Base-by-base conservation (phyloP, 2,329 filamentous ascomycete genomes). In the Fusarium longipes region DNA sequence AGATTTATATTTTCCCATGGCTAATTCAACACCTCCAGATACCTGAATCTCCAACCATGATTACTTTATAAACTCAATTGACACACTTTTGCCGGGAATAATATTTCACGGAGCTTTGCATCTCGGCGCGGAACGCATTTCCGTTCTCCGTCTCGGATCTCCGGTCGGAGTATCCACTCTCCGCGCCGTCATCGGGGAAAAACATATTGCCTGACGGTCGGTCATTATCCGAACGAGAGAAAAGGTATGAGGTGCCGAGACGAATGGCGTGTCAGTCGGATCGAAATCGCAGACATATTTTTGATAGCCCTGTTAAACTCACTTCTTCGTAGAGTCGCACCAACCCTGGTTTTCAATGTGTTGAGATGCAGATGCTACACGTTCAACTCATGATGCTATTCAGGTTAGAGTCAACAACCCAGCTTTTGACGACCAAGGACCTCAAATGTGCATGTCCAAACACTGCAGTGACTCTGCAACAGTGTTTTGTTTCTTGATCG, bases 121-220 rank as follows among this genome's bases (percentile, higher is more conserved):
- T 70, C 70, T 73, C 70, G 70, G 70, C 66, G 70, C 69, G 59
- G 66, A 47, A 56, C 68, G 68, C 69, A 73, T 72, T 57, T 73
- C 70, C 70, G 70, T 65, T 58, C 45, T 60, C 61, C 65, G 60
- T 64, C 67, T 73, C 70, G 70, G 70, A 73, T 62, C 67, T 73
- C 70, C 70, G 70, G 67, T 57, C 45, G 30, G 24, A 39, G 54
- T 60, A 57, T 64, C 70, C 63, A 67, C 70, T 55, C 57, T 63
- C 69, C 68, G 56, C 68, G 70, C 70, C 70, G 70, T 69, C 61
- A 73, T 73, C 70, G 70, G 70, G 66, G 70, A 39, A 57, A 20
- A 45, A 24, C 32, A 59, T 62, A 47, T 54, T 54, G 25, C 50
- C 32, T 48, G 35, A 18, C 55, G 44, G 39, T 63, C 55, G 44